Percentiles rank a stretch among this genome's conserved stretches.
phyloP scores from a whole-genome alignment of 177 flowering plant genomes.

The Tripterygium wilfordii region DNA sequence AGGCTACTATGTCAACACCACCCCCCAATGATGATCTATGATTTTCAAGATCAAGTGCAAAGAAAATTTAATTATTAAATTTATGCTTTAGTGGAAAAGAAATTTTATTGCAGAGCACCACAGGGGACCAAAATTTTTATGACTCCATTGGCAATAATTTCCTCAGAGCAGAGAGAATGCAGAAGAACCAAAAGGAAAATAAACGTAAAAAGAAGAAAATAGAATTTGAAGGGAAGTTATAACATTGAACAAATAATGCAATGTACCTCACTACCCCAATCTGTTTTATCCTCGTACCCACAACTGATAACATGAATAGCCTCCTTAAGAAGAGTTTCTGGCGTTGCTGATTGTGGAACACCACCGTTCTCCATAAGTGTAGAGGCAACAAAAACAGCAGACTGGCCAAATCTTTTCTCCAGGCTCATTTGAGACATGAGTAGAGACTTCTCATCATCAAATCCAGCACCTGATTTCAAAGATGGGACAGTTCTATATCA shows the following conservation, averaged over 20 bases:
- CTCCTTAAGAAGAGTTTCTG: constrained; percentile 52
- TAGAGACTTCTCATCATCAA: constrained; percentile 49
- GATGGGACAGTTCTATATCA: no score
- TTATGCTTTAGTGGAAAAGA: no score
- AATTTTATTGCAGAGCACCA: no score
- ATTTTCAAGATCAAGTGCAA: no score
- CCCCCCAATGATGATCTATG: no score
- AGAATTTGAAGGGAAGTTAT: no score
- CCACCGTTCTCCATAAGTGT: constrained; percentile 61
- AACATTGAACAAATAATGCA: not conserved
- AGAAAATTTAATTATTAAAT: no score
- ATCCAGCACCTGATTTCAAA: constrained; percentile 34
- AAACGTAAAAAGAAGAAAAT: not conserved
- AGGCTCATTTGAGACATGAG: constrained; percentile 57
- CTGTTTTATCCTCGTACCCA: constrained; percentile 51
- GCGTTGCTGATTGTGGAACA: constrained; percentile 44
- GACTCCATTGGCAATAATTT: no score
- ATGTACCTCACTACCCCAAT: constrained; percentile 55
- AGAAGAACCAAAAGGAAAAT: no score
- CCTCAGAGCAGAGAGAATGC: no score
- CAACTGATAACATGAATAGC: constrained; percentile 61
- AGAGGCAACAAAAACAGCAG: constrained; percentile 52
- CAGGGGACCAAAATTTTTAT: no score
- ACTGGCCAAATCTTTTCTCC: constrained; percentile 56
- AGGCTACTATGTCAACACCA: no score